Evolutionary conservation across 2,329 filamentous ascomycete genomes (phyloP), one percentile per base, ranked within the genome.

Genomic region (Claviceps humidiphila): DNA sequence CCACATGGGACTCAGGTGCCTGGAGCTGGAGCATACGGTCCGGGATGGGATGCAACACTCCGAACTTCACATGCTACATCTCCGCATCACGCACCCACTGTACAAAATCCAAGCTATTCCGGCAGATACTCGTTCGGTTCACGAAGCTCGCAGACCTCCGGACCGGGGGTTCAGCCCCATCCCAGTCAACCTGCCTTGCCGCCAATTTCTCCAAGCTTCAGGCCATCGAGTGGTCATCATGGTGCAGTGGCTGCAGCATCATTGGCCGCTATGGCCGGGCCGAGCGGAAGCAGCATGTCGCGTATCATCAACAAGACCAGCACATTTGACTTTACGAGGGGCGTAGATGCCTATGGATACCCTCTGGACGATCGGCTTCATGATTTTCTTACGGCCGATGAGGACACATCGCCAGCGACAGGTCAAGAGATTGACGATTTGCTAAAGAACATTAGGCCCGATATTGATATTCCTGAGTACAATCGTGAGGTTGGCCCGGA

Each of bases 361-460:
- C 59, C 69, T 0, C 58, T 75, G 5, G 56, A 63, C 6, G 53
- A 62, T 3, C 61, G 64, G 6, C 48, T 74, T 7, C 53, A 57
- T n/a, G 58, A 61, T 49, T 65, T 65, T 42, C 47, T 72, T 30
- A 57, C 68, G 51, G 61, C 61, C 17, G 62, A 64, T 17, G 63
- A 71, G 5, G 68, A 72, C 17, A 16, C 14, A 52, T 63, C 70
- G 9, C 60, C 64, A 38, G 64, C 71, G 50, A 70, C 66, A 1
- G 65, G 76, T n/a, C 75, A 85, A 54, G 84, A 89, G 59, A 78
- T 91, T 52, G 78, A 85, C 56, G 74, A 81, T 26, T 68, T 91
- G 4, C 69, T 91, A 11, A 74, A 81, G 45, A 88, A 87, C 55
- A 89, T 90, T 56, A 75, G 81, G 22, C 83, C 85, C 0, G 87